Base-by-base conservation (phyloP, 345 rosid genomes). In the Reutealis trisperma region DNA sequence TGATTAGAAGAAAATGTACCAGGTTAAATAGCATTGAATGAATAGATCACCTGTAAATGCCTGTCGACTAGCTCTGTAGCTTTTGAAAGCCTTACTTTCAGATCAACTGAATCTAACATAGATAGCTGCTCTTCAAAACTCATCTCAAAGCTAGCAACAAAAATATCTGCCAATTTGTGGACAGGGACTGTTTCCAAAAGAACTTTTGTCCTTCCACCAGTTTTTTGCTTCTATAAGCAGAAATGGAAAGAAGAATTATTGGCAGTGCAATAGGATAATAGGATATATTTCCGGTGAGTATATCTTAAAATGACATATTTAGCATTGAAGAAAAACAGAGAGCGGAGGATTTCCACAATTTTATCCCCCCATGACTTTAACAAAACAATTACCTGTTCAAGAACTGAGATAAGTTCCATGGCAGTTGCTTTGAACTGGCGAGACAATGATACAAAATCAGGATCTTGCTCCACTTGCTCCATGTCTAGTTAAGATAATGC, bases 141-240 rank as follows among this genome's bases (percentile, higher is more conserved):
- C 86, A 96, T 92, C 89, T 96, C 99, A 78, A 96, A 96, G 81
- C 99, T 96, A 76, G 97, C 99, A 81, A 93, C 99, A 92, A 96
- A 96, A 82, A 96, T 96, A 85, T 96, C 99, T 42, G 99, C 99
- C 86, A 96, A 86, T 77, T 93, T 96, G 86, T 96, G 97, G 80
- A 96, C 85, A 30, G 99, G 97, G 84, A 96, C 93, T 0, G 99
- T 96, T 87, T 96, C 99, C 90, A 96, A 75, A 75, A 96, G 97
- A 79, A 89, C 92, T 86, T 92, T 96, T 81, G 95, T 93, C 88
- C 92, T 91, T 78, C 97, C 99, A 78, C 93, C 93, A 77, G 99
- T 92, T 80, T 96, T 96, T 75, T 96, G 97, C 72, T 96, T 96
- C 98, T 96, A 77, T 70, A 78, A 67, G 83, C 66, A 80, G 67